These are phyloP conservation scores for Penicillium sp. DNA, from an alignment of 2,329 filamentous ascomycete species.

Conservation along the genomic window DNA sequence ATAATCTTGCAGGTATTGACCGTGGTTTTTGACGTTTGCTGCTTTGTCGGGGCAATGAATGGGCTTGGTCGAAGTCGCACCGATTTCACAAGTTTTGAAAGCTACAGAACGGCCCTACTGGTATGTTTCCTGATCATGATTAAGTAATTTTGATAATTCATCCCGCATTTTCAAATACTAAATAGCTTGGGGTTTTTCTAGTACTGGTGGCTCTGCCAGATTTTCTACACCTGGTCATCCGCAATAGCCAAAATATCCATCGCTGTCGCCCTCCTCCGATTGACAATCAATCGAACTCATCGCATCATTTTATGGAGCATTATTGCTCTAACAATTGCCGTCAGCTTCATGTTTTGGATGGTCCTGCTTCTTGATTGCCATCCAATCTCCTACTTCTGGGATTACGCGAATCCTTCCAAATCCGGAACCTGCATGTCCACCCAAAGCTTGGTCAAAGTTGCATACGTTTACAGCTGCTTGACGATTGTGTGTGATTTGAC, in stretches of 20 bases:
- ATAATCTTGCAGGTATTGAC: conserved; percentile 3
- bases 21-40: conserved; percentile 8
- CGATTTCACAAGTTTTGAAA: conserved; percentile 11
- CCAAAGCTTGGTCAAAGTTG: conserved; percentile 25
- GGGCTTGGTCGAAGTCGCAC: conserved; percentile 11
- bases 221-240: conserved; percentile 52
- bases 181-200: background rate
- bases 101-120: conserved; percentile 15
- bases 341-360: conserved; percentile 52
- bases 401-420: conserved; percentile 25
- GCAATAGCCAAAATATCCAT: conserved; percentile 54
- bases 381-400: conserved; percentile 56
- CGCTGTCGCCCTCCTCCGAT: conserved; percentile 53
- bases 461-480: conserved; percentile 56
- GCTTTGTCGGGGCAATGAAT: conserved; percentile 12
- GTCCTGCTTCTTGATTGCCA: conserved; percentile 54
- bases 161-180: background rate
- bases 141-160: too few relatives aligned
- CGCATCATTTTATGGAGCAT: conserved; percentile 49
- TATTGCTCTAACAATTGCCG: conserved; percentile 45
- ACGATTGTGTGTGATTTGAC: conserved; percentile 56
- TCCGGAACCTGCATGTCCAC: conserved; percentile 46
- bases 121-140: conserved; percentile 4
- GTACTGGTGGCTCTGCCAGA: conserved; percentile 55
- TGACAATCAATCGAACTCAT: conserved; percentile 49